Evolutionary conservation across 179 eudicot genomes (phyloP).

Genomic region (Spinacia oleracea): DNA sequence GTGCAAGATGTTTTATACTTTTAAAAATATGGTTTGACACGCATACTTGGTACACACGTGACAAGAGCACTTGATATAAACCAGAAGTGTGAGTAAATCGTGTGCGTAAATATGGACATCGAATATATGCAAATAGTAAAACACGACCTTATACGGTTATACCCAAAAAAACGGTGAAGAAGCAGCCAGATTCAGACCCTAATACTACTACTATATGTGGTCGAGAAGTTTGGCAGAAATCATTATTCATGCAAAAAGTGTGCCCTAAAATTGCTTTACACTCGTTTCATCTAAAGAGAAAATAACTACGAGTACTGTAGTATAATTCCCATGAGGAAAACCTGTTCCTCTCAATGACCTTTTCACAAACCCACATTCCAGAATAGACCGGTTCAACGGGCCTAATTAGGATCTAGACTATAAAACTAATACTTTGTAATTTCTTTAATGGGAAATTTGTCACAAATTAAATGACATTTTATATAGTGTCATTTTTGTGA

Average conservation of each 20-base stretch:
- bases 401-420: no score
- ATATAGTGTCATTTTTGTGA: no score
- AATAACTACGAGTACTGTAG: background rate
- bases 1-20: no score
- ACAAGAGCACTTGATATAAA: no score
- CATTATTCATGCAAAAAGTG: constrained; percentile 8
- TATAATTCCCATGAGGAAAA: background rate
- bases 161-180: background rate
- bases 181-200: constrained; percentile 14
- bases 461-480: no score
- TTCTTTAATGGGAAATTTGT: no score
- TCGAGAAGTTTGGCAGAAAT: background rate
- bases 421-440: no score
- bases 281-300: background rate
- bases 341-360: background rate
- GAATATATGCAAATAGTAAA: background rate
- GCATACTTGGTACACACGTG: no score
- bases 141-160: background rate
- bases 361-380: no score
- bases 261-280: background rate
- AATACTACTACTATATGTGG: no score
- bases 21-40: no score
- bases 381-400: no score
- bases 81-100: background rate
- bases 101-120: constrained; percentile 10